Conservation (phyloP, 345 rosid species). For the Aegle marmelos region DNA sequence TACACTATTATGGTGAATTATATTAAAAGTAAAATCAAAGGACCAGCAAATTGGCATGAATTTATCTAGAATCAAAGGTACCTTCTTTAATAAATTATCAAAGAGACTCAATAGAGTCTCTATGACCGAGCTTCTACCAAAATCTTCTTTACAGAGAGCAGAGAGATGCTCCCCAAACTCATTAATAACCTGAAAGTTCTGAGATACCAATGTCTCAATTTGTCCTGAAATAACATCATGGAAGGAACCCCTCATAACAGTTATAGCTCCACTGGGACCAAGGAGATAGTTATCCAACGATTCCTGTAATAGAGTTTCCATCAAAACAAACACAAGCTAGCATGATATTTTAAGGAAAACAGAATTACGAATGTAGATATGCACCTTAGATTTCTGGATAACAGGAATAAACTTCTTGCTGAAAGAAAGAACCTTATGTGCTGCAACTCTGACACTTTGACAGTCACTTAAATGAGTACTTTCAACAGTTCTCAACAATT, state of each 20-base stretch:
- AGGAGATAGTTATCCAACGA: constrained; percentile 64
- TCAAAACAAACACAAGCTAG: constrained; percentile 22
- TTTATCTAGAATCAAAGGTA: constrained; percentile 22
- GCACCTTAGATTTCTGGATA: constrained; percentile 66
- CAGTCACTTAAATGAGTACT: constrained; percentile 56
- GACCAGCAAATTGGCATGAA: background rate
- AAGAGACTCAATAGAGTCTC: constrained; percentile 51
- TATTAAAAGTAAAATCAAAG: background rate
- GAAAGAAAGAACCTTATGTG: constrained; percentile 44
- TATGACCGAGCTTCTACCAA: constrained; percentile 42
- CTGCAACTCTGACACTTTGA: constrained; percentile 44
- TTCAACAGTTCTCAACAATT: constrained; percentile 59
- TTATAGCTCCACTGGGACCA: constrained; percentile 35
- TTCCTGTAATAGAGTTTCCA: constrained; percentile 45
- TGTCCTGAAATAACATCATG: constrained; percentile 47
- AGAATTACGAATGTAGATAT: constrained; percentile 13
- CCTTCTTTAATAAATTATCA: constrained; percentile 51
- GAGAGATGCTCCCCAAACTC: constrained; percentile 56
- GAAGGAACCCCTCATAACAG: constrained; percentile 24
- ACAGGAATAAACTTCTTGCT: constrained; percentile 53
- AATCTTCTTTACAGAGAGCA: constrained; percentile 31
- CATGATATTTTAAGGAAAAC: constrained; percentile 1
- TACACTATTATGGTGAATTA: background rate
- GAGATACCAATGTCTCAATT: constrained; percentile 40
- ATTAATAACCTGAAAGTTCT: constrained; percentile 60